phyloP scores from a whole-genome alignment of 805 yeast genomes.

The Zygotorulaspora florentina region DNA sequence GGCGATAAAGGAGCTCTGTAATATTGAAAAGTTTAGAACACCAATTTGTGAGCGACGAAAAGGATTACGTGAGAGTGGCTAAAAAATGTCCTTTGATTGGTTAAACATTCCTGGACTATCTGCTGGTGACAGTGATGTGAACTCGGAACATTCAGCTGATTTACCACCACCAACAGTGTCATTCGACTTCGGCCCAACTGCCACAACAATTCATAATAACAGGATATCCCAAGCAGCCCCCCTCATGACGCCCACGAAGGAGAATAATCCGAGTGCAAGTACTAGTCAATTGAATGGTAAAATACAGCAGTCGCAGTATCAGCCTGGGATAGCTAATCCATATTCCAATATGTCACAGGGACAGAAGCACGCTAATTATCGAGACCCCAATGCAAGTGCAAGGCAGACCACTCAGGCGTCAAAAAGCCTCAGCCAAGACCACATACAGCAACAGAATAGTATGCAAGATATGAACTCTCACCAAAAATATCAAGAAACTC shows the following conservation, averaged over 20 bases:
- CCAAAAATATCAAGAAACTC: conserved; percentile 22
- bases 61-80: not conserved
- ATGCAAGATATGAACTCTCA: not conserved
- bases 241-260: not conserved
- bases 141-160: conserved; percentile 5
- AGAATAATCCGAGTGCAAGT: no score
- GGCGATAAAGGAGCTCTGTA: not conserved
- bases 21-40: not conserved
- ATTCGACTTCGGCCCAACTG: conserved; percentile 35
- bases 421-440: not conserved
- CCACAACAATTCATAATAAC: not conserved
- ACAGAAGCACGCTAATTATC: no score
- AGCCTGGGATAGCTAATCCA: not conserved
- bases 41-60: not conserved
- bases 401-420: not conserved
- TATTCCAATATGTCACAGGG: not conserved
- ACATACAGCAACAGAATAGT: not conserved
- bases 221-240: not conserved
- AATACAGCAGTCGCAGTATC: not conserved
- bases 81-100: conserved; percentile 49
- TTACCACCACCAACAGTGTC: conserved; percentile 51
- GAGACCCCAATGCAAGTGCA: no score
- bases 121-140: conserved; percentile 25
- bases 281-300: not conserved
- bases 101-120: conserved; percentile 41